Base-by-base conservation (phyloP, 495 filamentous ascomycete genomes). In the Daldinia loculata region DNA sequence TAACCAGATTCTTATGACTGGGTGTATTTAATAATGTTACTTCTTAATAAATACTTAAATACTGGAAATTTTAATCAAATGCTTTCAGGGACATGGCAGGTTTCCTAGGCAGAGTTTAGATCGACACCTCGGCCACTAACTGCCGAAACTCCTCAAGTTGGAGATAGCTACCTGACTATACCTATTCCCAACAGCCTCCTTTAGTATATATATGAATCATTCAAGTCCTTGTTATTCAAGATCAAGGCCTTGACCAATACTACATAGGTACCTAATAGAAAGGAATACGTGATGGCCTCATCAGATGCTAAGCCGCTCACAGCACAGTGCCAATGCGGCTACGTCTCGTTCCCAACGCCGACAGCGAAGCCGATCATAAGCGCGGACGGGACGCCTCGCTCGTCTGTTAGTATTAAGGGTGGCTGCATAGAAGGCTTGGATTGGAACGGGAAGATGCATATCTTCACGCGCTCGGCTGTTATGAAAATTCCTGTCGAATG, bases 281-380 rank as follows among this genome's bases (percentile, higher is more conserved):
- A 29, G 32, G 17, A 26, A 24, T 9, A 29, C 53, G 12, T n/a
- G 24, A 71, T 71, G 68, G 17, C 62, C 7, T n/a, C 30, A 6
- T 38, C 63, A 36, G 63, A 71, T 14, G 53, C 59, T 2, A 68
- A 66, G 45, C 45, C 65, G 14, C 74, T 76, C 48, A 74, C 79
- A 7, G 72, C 81, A 29, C 65, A 72, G 43, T 90, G 88, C 69
- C 85, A 88, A 75, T 90, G 88, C 76, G 78, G 80, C 34, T 65
- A 77, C 58, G 74, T 89, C 17, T 65, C 76, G 24, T 87, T 89
- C 70, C 69, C 75, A 11, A 83, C 84, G 7, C 81, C 86, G 12
- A 70, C 76, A 2, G 59, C 78, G 26, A 48, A 72, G 12, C 84
- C 84, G 0, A 72, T 85, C 38, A 12, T 74, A 63, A 75, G 59